A percentile compares a stretch with the other conserved stretches of the same genome.
Conservation (phyloP, 768 basidiomycete genomes). For the Boletus rex-veris region DNA sequence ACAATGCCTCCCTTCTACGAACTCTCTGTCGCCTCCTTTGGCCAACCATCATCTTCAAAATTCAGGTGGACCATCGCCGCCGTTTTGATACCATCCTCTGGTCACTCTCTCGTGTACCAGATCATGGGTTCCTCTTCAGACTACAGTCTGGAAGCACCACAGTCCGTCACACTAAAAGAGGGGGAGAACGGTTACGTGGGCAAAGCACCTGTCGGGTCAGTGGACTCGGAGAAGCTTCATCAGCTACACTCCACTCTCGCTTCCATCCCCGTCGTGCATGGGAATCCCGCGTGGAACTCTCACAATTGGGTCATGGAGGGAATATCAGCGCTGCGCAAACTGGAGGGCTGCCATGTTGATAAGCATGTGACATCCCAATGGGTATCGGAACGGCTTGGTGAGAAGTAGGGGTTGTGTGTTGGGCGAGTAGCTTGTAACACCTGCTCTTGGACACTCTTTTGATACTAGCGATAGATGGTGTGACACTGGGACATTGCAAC, state of each 20-base stretch:
- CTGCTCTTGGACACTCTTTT: constrained; percentile 8
- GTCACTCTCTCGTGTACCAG: constrained; percentile 31
- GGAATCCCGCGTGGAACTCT: constrained; percentile 28
- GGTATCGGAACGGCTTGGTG: constrained; percentile 28
- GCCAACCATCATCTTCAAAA: constrained; percentile 17
- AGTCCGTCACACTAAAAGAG: constrained; percentile 31
- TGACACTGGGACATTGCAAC: constrained; percentile 21
- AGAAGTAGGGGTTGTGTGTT: constrained; percentile 17
- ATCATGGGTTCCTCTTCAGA: constrained; percentile 26
- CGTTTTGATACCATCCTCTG: constrained; percentile 26
- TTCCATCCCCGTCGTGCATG: constrained; percentile 22
- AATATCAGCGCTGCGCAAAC: constrained; percentile 24
- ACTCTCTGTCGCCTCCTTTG: constrained; percentile 29
- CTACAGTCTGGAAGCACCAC: constrained; percentile 31
- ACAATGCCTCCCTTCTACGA: constrained; percentile 35
- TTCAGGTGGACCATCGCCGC: constrained; percentile 28
- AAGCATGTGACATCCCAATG: constrained; percentile 29
- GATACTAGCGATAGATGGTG: constrained; percentile 24
- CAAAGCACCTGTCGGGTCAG: constrained; percentile 23
- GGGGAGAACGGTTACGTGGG: constrained; percentile 28
- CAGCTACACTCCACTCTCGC: constrained; percentile 28
- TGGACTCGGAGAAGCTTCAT: constrained; percentile 29
- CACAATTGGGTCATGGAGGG: constrained; percentile 34
- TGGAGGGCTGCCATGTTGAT: constrained; percentile 29
- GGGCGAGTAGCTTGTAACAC: constrained; percentile 4